A percentile compares a stretch with the other conserved stretches of the same genome.
Conservation (phyloP, 2,329 filamentous ascomycete species). For the Aureobasidium sp. region DNA sequence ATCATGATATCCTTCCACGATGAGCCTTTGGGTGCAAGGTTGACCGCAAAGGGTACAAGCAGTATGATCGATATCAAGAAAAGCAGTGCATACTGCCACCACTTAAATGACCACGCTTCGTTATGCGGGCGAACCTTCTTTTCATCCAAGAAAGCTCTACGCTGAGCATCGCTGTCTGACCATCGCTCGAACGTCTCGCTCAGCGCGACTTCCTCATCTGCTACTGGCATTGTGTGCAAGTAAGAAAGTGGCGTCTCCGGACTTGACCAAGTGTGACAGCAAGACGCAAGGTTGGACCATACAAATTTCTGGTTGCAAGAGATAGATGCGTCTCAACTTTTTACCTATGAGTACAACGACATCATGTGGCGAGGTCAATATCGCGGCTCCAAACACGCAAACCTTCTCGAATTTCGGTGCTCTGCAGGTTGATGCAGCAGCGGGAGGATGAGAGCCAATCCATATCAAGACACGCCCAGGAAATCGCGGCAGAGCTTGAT, state of each 20-base stretch:
- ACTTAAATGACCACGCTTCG: slow-evolving; percentile 11
- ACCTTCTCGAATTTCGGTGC: not conserved
- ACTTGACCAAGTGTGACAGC: not conserved
- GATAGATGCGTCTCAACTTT: not conserved
- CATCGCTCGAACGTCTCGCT: not conserved
- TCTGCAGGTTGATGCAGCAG: not conserved
- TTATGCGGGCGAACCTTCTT: slow-evolving; percentile 17
- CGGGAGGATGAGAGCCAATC: not conserved
- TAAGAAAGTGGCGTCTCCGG: not conserved
- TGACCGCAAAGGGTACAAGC: slow-evolving; percentile 15
- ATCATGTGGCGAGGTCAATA: not conserved
- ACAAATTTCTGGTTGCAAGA: not conserved
- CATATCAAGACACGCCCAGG: not conserved
- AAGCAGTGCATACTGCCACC: slow-evolving; percentile 17
- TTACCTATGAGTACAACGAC: not conserved
- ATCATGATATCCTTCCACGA: not conserved
- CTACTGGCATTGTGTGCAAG: not conserved
- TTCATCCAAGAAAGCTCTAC: slow-evolving; percentile 19
- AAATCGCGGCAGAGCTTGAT: not conserved
- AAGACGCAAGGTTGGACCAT: not conserved
- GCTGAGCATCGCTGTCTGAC: slow-evolving; percentile 16
- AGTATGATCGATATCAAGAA: slow-evolving; percentile 13
- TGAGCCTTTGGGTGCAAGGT: slow-evolving; percentile 5
- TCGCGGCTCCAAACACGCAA: not conserved
- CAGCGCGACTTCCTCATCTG: slow-evolving; percentile 1